A percentile compares a stretch with the other conserved stretches of the same genome.
Conservation (phyloP, 2,329 filamentous ascomycete genomes). For the Septoria petroselini region DNA sequence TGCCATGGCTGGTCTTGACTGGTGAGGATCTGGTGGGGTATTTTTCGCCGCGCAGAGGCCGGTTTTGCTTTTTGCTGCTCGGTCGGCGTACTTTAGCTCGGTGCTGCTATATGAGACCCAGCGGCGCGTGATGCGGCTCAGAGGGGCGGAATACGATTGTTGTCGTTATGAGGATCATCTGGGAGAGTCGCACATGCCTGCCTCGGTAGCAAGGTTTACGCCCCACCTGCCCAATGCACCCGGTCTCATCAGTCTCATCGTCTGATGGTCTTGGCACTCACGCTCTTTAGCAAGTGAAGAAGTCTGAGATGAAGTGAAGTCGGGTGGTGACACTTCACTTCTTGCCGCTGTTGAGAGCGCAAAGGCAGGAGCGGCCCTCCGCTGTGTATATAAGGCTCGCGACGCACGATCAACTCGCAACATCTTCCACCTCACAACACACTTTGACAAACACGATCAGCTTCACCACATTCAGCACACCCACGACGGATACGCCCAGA, state of each 20-base stretch:
- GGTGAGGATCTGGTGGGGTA: background rate
- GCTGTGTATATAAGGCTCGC: background rate
- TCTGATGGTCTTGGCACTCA: too few relatives aligned
- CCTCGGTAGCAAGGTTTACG: constrained; percentile 15
- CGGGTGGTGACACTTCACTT: background rate
- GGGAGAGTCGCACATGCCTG: constrained; percentile 8
- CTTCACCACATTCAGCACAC: constrained; percentile 4
- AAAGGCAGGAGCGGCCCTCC: background rate
- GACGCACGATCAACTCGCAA: background rate
- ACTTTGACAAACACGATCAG: background rate
- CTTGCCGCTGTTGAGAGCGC: background rate
- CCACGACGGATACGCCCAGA: constrained; percentile 16
- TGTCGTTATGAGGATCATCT: too few relatives aligned
- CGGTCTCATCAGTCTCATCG: too few relatives aligned
- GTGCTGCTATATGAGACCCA: background rate
- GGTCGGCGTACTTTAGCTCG: background rate
- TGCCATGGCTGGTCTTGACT: constrained; percentile 25
- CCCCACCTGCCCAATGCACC: background rate
- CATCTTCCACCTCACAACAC: background rate
- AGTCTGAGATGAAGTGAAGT: too few relatives aligned
- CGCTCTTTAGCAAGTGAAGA: too few relatives aligned
- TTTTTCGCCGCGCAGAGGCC: background rate
- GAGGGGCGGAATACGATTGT: too few relatives aligned
- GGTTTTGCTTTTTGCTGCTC: background rate
- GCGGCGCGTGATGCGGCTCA: too few relatives aligned